Conservation (phyloP, 2,329 filamentous ascomycete genomes). For the Colletotrichum sp. region DNA sequence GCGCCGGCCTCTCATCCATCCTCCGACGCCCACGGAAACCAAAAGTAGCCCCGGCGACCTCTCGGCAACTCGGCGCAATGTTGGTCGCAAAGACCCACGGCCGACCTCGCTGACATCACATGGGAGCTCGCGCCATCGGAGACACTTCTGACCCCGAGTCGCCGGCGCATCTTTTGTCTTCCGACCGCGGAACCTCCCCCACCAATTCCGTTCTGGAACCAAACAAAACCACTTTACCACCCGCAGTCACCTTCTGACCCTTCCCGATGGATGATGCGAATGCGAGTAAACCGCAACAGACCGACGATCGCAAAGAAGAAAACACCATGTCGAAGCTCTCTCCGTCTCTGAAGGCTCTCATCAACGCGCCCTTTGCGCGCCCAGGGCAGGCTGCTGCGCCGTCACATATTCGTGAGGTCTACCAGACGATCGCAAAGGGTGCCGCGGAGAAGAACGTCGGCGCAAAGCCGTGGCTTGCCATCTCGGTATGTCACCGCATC, state of each 20-base stretch:
- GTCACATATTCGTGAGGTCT: slow-evolving; percentile 66
- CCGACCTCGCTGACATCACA: slow-evolving; percentile 15
- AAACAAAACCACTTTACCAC: slow-evolving; percentile 13
- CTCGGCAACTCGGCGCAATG: slow-evolving; percentile 15
- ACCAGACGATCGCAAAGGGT: slow-evolving; percentile 66
- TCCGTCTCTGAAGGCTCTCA: slow-evolving; percentile 72
- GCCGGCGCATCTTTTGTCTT: slow-evolving; percentile 6
- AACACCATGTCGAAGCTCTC: slow-evolving; percentile 75
- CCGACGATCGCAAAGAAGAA: background rate
- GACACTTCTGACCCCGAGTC: background rate
- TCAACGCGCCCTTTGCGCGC: slow-evolving; percentile 71
- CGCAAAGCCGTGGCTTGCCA: slow-evolving; percentile 67
- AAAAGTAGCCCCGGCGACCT: slow-evolving; percentile 11
- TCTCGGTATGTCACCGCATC: slow-evolving; percentile 56
- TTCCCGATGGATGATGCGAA: slow-evolving; percentile 13
- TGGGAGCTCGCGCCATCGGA: background rate
- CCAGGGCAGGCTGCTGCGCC: slow-evolving; percentile 71
- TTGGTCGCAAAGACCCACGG: background rate
- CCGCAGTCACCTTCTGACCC: background rate
- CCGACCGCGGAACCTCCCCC: slow-evolving; percentile 12
- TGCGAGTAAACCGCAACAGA: background rate
- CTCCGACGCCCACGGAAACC: background rate
- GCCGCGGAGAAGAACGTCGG: slow-evolving; percentile 68
- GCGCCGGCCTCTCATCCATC: background rate
- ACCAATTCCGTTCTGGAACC: background rate